Base-by-base conservation (phyloP, 1,284 basidiomycete species). In the Tilletia caries region DNA sequence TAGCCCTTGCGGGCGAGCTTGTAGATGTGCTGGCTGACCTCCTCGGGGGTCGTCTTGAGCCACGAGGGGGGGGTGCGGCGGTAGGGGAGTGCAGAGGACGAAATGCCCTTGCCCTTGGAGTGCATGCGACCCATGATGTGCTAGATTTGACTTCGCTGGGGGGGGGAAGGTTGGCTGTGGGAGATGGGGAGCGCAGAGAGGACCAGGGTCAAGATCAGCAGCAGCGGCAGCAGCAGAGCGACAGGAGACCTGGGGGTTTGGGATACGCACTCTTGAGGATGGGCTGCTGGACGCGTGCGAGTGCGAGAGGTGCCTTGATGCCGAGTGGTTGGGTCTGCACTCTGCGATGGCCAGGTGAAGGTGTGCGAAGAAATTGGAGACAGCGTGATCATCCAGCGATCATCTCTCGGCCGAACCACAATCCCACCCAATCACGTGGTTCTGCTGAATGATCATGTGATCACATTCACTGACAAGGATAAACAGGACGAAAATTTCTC, bases 1-100 rank as follows among this genome's bases (percentile, higher is more conserved):
- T 96, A 88, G 87, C 95, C 95, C 89, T 96, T 95, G 86, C 93
- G 91, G 72, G 95, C 95, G 82, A 97, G 90, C 87, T 98, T 98
- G 88, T 89, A 88, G 87, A 98, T 98, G 85, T 95, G 92, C 83
- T 97, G 92, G 81, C 92, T 89, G 82, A 98, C 92, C 79, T 98
- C 95, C 73, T 96, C 93, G 60, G 93, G 90, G 78, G 92, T 91
- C 73, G 92, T 91, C 89, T 98, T 98, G 85, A 96, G 90, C 95
- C 95, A 98, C 73, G 91, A 88, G 76, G 95, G 95, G 76, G 94
- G 92, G 71, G 93, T 87, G 84, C 95, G 92, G 86, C 92, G 91
- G 89, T 97, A 98, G 75, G 95, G 95, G 83, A 98, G 92, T 79
- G 95, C 95, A 84, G 95, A 97, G 86, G 92, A 93, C 87, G 75